Base-by-base conservation (phyloP, 202 grass and related monocot genomes). In the Brachypodium distachyon region DNA sequence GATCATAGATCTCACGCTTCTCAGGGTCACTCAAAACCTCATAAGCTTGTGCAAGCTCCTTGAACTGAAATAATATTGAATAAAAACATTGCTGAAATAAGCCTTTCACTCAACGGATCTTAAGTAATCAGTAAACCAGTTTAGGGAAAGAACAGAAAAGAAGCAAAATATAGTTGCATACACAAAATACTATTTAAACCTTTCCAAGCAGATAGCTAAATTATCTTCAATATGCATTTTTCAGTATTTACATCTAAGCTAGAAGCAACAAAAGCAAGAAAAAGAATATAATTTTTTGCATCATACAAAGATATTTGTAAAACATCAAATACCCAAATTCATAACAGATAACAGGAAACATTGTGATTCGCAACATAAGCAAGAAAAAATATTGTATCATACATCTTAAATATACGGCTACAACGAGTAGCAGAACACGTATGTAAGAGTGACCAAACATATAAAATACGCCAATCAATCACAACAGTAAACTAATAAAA, bases 1-100 rank as follows among this genome's bases (percentile, higher is more conserved):
- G 83, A 59, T 97, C 93, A 61, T 96, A 96, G 39, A 96, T 90
- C 74, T 96, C 93, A 84, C 90, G 93, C 79, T 96, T 96, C 74
- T 96, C 93, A 67, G 89, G 90, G 37, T 96, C 93, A 33, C 93
- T 96, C 33, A 96, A 65, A 42, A 96, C 93, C 67, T 96, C 93
- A 75, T 96, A 96, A 48, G 93, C 93, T 77, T 96, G 93, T 74
- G 93, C 93, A 8, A 96, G 76, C 34, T 96, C 93, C 89, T 96
- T 96, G 82, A 96, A 96, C 93, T 96, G 90, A 92, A 87, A 82
- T 42, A 53, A 25, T 73, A 74, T 44, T 43, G 71, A 72, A 79
- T 8, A 82, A 55, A 73, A 7, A 67, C 4, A 69, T 2, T 48
- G 2, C 23, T 16, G 1, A 47, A 46, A 32, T 75, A 32, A 83